Evolutionary conservation across 495 filamentous ascomycete species (phyloP).

Genomic region (Penicillium steckii): DNA sequence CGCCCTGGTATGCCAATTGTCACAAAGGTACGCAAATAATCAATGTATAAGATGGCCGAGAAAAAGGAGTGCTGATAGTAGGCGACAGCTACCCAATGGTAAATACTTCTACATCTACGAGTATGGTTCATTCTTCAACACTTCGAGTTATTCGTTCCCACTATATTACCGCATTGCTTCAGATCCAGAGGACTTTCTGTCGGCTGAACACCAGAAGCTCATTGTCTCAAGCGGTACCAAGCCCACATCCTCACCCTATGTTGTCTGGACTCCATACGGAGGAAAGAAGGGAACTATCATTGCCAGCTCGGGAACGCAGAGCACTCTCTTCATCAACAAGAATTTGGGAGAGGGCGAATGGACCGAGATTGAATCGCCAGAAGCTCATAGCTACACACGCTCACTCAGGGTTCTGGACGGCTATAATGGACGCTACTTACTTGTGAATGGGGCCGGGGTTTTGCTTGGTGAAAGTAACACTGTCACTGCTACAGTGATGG

Average conservation of each 20-base stretch:
- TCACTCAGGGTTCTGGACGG: constrained; percentile 44
- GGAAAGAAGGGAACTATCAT: constrained; percentile 58
- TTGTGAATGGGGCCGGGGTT: constrained; percentile 31
- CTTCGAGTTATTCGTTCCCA: constrained; percentile 46
- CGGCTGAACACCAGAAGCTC: constrained; percentile 39
- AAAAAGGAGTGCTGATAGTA: background rate
- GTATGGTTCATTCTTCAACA: constrained; percentile 53
- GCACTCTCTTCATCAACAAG: constrained; percentile 58
- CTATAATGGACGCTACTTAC: constrained; percentile 22
- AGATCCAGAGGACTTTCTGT: constrained; percentile 52
- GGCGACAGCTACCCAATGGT: constrained; percentile 50
- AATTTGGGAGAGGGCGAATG: constrained; percentile 55
- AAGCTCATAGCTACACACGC: constrained; percentile 50
- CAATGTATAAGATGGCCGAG: no score
- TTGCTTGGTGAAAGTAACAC: constrained; percentile 21
- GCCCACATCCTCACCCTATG: constrained; percentile 55
- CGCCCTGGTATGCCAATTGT: constrained; percentile 69
- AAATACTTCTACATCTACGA: constrained; percentile 65
- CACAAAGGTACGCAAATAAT: constrained; percentile 27
- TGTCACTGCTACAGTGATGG: constrained; percentile 34
- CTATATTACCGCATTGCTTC: constrained; percentile 56
- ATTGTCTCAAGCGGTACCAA: constrained; percentile 45
- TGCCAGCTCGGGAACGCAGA: constrained; percentile 49
- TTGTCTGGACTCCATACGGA: constrained; percentile 53
- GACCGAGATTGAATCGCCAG: constrained; percentile 49